phyloP scores from a whole-genome alignment of 129 eudicot genomes.

The Chrysanthemum seticuspe region DNA sequence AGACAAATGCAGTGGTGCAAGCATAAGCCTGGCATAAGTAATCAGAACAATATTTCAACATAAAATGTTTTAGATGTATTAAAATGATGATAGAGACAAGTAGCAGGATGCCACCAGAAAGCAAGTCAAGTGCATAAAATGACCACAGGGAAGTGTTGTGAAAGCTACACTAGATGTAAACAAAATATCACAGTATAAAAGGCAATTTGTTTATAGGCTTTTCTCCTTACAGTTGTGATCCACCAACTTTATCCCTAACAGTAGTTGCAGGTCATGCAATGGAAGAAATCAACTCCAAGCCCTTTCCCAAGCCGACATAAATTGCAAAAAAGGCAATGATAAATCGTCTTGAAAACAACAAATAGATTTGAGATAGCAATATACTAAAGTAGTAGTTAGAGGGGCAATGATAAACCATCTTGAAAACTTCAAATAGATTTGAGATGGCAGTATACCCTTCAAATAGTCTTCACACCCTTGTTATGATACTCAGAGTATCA shows the following conservation, averaged over 20 bases:
- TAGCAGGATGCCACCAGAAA: conserved; percentile 62
- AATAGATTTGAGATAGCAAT: neutral
- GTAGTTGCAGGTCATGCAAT: conserved; percentile 99
- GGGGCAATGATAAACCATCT: too few species aligned
- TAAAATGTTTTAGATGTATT: neutral
- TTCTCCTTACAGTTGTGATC: conserved; percentile 98
- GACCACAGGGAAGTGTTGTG: conserved; percentile 96
- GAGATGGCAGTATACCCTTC: neutral
- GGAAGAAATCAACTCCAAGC: conserved; percentile 88
- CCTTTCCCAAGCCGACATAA: conserved; percentile 95
- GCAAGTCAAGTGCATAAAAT: conserved; percentile 98
- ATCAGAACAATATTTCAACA: conserved; percentile 20
- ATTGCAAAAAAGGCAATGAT: conserved; percentile 97
- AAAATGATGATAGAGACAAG: neutral
- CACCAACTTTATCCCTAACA: conserved; percentile 76
- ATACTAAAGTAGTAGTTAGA: too few species aligned
- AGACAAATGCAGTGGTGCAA: conserved; percentile 90
- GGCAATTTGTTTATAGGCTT: conserved; percentile 93
- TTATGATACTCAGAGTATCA: too few species aligned
- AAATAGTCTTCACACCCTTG: too few species aligned
- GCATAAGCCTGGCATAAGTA: conserved; percentile 64
- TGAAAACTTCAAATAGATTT: neutral
- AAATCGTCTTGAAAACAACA: conserved; percentile 61
- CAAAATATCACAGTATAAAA: conserved; percentile 91
- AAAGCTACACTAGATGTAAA: conserved; percentile 94